Conservation (phyloP, 2,329 filamentous ascomycete species). For the Graphiopsis chlorocephala region DNA sequence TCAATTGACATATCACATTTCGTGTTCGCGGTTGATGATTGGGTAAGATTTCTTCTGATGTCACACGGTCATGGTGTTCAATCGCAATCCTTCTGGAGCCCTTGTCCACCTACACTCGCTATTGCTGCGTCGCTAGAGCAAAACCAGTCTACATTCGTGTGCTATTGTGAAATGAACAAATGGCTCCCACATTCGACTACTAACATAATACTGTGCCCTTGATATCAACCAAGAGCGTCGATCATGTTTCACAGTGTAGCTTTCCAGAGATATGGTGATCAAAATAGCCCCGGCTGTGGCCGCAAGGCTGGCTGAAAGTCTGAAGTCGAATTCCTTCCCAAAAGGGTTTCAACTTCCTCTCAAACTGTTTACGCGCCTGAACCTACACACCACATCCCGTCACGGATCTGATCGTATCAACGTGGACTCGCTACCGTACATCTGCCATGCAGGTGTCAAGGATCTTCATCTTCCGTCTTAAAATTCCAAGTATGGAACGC, state of each 20-base stretch:
- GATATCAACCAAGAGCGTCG: background rate
- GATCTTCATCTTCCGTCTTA: background rate
- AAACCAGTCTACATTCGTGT: background rate
- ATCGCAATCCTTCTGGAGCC: no score
- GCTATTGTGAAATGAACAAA: background rate
- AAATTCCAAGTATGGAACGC: constrained; percentile 8
- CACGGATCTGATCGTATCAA: background rate
- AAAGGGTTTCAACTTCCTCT: constrained; percentile 14
- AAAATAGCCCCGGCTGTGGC: background rate
- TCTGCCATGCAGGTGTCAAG: background rate
- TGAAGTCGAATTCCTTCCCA: constrained; percentile 10
- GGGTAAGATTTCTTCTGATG: background rate
- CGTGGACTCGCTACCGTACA: constrained; percentile 2
- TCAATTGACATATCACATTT: no score
- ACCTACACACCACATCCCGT: constrained; percentile 5
- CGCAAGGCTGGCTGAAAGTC: background rate
- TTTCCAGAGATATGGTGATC: background rate
- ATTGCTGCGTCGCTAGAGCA: background rate
- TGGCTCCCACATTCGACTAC: background rate
- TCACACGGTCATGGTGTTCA: background rate
- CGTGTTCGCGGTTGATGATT: background rate
- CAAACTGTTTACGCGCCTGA: background rate
- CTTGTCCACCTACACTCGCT: no score
- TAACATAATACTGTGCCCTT: background rate
- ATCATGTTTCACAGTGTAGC: background rate